Evolutionary conservation across 371 early-diverging fungal genomes (phyloP).

Genomic region (Mucor piriformis): DNA sequence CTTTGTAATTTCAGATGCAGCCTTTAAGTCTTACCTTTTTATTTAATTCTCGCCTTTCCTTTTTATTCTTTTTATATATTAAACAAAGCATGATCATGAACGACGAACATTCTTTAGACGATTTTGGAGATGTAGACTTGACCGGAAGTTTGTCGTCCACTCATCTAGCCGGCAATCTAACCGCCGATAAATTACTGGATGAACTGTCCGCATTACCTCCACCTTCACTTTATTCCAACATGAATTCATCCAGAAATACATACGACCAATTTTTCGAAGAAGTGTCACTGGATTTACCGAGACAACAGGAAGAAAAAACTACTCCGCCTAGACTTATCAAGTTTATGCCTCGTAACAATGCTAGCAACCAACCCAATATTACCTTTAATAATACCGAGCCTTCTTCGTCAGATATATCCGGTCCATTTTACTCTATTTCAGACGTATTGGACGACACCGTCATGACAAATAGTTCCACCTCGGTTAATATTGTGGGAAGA

Average conservation of each 20-base stretch:
- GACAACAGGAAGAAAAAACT: slow-evolving; percentile 13
- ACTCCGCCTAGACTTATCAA: slow-evolving; percentile 37
- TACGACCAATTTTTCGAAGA: slow-evolving; percentile 60
- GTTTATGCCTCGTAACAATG: slow-evolving; percentile 37
- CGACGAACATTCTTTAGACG: not conserved
- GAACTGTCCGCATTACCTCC: slow-evolving; percentile 26
- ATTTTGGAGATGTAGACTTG: slow-evolving; percentile 4
- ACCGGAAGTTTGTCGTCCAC: slow-evolving; percentile 17
- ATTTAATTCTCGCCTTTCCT: not conserved
- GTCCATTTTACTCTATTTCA: slow-evolving; percentile 55
- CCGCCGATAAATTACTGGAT: slow-evolving; percentile 35
- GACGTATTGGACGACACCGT: slow-evolving; percentile 46
- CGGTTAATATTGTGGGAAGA: slow-evolving; percentile 17
- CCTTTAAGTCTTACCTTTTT: too few species aligned
- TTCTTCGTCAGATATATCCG: slow-evolving; percentile 37
- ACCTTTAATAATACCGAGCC: slow-evolving; percentile 13
- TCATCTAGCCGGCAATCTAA: slow-evolving; percentile 13
- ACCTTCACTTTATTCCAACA: slow-evolving; percentile 9
- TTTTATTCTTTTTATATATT: not conserved
- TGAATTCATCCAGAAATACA: slow-evolving; percentile 21
- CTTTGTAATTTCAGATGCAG: too few species aligned
- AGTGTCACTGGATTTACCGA: slow-evolving; percentile 53
- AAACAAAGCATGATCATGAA: slow-evolving; percentile 9
- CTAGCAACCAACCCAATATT: not conserved
- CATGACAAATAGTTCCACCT: slow-evolving; percentile 17